Percentiles rank a stretch among this genome's conserved stretches.
Evolutionary conservation across 2,329 filamentous ascomycete genomes (phyloP).

Genomic region (Ampelomyces quisqualis): DNA sequence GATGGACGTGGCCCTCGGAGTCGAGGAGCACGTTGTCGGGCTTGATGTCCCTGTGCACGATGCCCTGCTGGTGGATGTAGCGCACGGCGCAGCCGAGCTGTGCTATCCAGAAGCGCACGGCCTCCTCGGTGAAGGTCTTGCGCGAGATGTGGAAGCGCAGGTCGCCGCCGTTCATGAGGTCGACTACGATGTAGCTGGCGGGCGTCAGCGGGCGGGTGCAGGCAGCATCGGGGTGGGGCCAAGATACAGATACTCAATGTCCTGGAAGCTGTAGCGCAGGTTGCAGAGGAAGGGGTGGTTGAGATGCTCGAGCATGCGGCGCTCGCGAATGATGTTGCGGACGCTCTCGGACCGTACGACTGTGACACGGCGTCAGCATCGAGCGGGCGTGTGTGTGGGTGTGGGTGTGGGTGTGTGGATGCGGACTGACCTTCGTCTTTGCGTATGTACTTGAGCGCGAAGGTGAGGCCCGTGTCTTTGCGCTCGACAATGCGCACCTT

Average conservation of each 20-base stretch:
- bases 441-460: constrained; percentile 96
- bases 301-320: constrained; percentile 95
- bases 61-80: constrained; percentile 47
- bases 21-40: constrained; percentile 47
- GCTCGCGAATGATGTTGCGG: constrained; percentile 95
- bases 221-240: neutral
- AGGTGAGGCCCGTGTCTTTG: constrained; percentile 90
- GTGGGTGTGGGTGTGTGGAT: constrained; percentile 7
- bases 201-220: constrained; percentile 14
- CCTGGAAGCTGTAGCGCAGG: constrained; percentile 97
- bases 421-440: constrained; percentile 85
- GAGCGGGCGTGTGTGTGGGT: too few species aligned
- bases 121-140: constrained; percentile 97
- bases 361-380: constrained; percentile 48
- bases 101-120: constrained; percentile 94
- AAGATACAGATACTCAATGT: constrained; percentile 94
- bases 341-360: constrained; percentile 97
- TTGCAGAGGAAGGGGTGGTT: constrained; percentile 99
- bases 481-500: constrained; percentile 98
- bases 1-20: constrained; percentile 72
- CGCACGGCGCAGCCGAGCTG: constrained; percentile 87
- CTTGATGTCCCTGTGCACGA: constrained; percentile 48
- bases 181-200: constrained; percentile 84
- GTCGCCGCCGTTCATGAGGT: constrained; percentile 97
- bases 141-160: constrained; percentile 95